phyloP scores from a whole-genome alignment of 768 basidiomycete species.

The Boletus bicolor region DNA sequence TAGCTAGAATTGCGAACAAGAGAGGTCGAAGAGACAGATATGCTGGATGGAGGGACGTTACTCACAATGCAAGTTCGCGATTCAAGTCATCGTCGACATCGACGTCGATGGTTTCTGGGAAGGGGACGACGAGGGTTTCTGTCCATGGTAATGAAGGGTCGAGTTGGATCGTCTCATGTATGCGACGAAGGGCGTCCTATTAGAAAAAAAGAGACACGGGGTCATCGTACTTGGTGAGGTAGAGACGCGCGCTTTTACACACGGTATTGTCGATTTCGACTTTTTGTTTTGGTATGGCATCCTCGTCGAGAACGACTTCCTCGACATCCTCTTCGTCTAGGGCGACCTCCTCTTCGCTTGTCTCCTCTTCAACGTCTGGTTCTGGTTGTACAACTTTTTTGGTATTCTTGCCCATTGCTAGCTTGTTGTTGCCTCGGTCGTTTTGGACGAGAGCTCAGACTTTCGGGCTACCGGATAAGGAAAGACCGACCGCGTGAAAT shows the following conservation, averaged over 20 bases:
- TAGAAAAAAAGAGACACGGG: background rate
- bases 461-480: constrained; percentile 19
- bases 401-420: constrained; percentile 13
- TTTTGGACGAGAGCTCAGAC: background rate
- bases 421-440: background rate
- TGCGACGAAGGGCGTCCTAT: constrained; percentile 76
- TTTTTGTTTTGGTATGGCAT: constrained; percentile 78
- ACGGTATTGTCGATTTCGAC: constrained; percentile 70
- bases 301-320: constrained; percentile 64
- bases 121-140: constrained; percentile 71
- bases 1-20: constrained; percentile 54
- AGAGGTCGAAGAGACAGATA: background rate
- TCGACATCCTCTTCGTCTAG: constrained; percentile 79
- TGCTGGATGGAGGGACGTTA: background rate
- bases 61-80: constrained; percentile 94
- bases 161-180: constrained; percentile 72
- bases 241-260: constrained; percentile 20
- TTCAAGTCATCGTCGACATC: constrained; percentile 87
- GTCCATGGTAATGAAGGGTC: constrained; percentile 79
- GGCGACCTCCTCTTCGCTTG: constrained; percentile 42
- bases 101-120: constrained; percentile 68
- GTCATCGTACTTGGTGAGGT: background rate
- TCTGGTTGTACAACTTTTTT: constrained; percentile 7
- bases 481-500: constrained; percentile 10
- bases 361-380: constrained; percentile 24